Evolutionary conservation across 139 green algal species (phyloP).

Genomic region (Chloropicon primus): DNA sequence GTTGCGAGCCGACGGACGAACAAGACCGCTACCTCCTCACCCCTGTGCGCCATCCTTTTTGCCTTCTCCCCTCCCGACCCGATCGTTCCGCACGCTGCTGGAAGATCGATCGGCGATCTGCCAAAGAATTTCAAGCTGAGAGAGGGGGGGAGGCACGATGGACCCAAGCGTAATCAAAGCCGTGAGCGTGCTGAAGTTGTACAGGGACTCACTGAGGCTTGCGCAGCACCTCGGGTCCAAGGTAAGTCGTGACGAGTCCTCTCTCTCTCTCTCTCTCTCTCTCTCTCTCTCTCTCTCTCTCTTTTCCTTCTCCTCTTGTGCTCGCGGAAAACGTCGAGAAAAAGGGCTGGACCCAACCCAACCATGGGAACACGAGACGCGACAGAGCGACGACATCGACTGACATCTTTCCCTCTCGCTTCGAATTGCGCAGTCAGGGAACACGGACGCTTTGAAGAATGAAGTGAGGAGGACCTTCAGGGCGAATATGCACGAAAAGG

Average conservation of each 20-base stretch:
- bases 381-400: neutral
- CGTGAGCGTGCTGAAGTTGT: neutral
- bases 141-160: neutral
- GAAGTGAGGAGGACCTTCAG: neutral
- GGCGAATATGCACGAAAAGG: neutral
- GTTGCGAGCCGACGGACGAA: too few species aligned
- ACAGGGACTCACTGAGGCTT: neutral
- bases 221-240: neutral
- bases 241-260: neutral
- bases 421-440: neutral
- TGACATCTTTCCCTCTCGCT: too few species aligned
- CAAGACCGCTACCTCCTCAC: too few species aligned
- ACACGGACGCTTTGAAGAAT: neutral
- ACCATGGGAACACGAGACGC: neutral
- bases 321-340: too few species aligned
- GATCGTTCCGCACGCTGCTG: too few species aligned
- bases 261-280: too few species aligned
- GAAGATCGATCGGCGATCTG: neutral
- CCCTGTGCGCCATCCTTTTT: too few species aligned
- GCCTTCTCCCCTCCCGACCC: too few species aligned
- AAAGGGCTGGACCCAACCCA: too few species aligned
- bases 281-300: too few species aligned
- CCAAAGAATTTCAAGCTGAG: too few species aligned
- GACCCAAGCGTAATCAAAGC: neutral
- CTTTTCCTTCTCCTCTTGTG: too few species aligned